Evolutionary conservation across 2,329 filamentous ascomycete species (phyloP).

Genomic region (Fusarium ramigenum): DNA sequence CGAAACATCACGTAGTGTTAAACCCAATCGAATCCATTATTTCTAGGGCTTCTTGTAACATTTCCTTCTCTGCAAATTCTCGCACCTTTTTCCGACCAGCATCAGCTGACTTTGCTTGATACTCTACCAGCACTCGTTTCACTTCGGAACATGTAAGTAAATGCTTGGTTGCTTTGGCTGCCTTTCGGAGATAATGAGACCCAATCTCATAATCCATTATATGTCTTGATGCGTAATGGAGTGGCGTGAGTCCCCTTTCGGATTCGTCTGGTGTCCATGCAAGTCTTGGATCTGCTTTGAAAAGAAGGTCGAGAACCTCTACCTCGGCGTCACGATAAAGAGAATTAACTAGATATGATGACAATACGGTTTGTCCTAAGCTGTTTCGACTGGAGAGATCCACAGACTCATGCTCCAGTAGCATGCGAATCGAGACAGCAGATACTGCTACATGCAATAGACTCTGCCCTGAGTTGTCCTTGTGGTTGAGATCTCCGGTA

Average conservation of each 20-base stretch:
- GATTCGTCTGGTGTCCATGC: background rate
- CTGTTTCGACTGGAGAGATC: background rate
- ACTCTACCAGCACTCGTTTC: rapidly evolving
- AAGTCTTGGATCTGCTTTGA: rapidly evolving
- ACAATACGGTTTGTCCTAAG: background rate
- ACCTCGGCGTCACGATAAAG: too few relatives aligned
- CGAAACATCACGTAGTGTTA: too few relatives aligned
- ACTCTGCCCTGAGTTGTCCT: rapidly evolving
- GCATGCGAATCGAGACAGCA: rapidly evolving
- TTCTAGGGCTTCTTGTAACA: rapidly evolving
- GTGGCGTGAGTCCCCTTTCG: rapidly evolving
- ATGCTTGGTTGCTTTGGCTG: rapidly evolving
- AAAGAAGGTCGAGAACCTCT: rapidly evolving
- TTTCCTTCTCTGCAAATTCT: rapidly evolving
- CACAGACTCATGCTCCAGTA: rapidly evolving
- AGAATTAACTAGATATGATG: too few relatives aligned
- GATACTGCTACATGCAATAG: rapidly evolving
- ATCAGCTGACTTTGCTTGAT: rapidly evolving
- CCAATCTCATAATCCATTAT: too few relatives aligned
- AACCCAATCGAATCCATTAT: background rate
- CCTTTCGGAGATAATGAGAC: too few relatives aligned
- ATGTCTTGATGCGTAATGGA: background rate
- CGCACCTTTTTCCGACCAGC: rapidly evolving
- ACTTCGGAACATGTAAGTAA: background rate
- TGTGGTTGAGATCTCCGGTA: rapidly evolving